These are phyloP conservation scores for Lasiosphaeria hispida DNA, from an alignment of 495 filamentous ascomycete species.

Conservation along the genomic window DNA sequence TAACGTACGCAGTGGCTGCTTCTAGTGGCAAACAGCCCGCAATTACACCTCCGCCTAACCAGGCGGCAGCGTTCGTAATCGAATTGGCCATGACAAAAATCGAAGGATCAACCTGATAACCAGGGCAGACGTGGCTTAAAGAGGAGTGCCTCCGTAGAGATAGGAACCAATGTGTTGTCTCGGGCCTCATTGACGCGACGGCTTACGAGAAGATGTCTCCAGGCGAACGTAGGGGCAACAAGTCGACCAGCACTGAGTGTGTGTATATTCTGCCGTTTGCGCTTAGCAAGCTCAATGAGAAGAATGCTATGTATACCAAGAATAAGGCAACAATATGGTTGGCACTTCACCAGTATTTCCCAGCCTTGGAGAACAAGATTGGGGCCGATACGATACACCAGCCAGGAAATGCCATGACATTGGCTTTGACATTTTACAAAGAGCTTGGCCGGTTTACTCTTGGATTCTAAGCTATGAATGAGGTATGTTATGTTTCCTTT, in stretches of 20 bases:
- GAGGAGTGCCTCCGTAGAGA: constrained; percentile 6
- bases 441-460: too few relatives aligned
- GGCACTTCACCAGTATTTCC: constrained; percentile 1
- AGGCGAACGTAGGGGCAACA: not conserved
- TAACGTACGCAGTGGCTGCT: not conserved
- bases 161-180: not conserved
- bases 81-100: constrained; percentile 5
- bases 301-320: constrained; percentile 5
- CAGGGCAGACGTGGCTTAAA: not conserved
- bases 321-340: constrained; percentile 7
- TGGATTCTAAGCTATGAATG: too few relatives aligned
- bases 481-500: too few relatives aligned
- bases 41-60: constrained; percentile 5
- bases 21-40: not conserved
- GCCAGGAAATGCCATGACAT: too few relatives aligned
- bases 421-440: too few relatives aligned
- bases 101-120: constrained; percentile 1
- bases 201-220: not conserved
- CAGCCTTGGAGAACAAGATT: not conserved
- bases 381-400: too few relatives aligned
- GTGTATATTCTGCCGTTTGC: constrained; percentile 6
- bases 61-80: constrained; percentile 6
- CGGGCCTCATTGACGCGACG: not conserved
- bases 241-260: not conserved
- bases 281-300: not conserved